Evolutionary conservation across 2,329 filamentous ascomycete genomes (phyloP), one percentile per base, ranked within the genome.

Genomic region (Parascedosporium putredinis): DNA sequence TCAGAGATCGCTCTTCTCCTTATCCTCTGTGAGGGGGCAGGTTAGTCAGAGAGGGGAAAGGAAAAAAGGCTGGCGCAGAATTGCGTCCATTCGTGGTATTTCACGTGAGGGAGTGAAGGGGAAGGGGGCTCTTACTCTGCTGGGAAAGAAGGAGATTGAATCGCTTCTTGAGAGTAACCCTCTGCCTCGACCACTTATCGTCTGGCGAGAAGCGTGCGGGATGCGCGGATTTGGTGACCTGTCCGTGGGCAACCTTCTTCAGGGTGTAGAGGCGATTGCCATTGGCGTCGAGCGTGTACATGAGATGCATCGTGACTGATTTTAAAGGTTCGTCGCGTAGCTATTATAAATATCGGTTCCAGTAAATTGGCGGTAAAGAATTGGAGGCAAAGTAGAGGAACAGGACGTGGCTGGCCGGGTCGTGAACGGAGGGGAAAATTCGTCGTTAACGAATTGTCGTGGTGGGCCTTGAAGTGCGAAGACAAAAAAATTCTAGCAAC

Each of bases 171-270:
- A 97, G 77, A 18, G 89, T 94, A 46, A 97, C 89, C 59, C 93
- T 83, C 73, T 97, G 91, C 64, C 88, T 86, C 62, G 89, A 95
- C 79, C 94, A 97, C 77, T 96, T 95, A 77, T 98, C 93, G 71
- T 98, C 93, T 55, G 93, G 93, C 44, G 88, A 95, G 76, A 97
- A 98, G 59, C 93, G 80, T 40, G 93, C 93, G 44, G 93, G 91
- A 73, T 97, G 91, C 51, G 93, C 93, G 49, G 86, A 93, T 77
- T 95, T 95, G 67, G 91, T 95, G 63, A 96, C 88, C 64, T 89
- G 81, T 63, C 86, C 85, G 59, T 82, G 76, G 60, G 78, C 73
- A 58, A 94, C 80, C 75, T 97, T 96, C 73, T 96, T 91, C 57
- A 97, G 81, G 45, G 93, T 97, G 78, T 97, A 98, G 62, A 85